Conservation (phyloP, 371 early-diverging fungal genomes). For the Mucor sp. region DNA sequence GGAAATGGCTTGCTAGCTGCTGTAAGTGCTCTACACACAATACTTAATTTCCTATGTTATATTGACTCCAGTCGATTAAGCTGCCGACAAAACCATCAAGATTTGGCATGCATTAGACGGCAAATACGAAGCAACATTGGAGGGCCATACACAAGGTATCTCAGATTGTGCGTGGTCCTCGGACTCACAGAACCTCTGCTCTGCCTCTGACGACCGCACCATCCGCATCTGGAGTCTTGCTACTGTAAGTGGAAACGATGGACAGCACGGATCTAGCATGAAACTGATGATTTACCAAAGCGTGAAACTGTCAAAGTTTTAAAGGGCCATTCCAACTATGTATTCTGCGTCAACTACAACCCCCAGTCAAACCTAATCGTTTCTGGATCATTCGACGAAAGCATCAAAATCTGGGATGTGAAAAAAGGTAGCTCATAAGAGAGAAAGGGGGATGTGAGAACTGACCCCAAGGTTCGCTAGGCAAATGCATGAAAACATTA, state of each 20-base stretch:
- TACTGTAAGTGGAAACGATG: slow-evolving; percentile 47
- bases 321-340: slow-evolving; percentile 93
- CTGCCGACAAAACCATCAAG: slow-evolving; percentile 91
- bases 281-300: slow-evolving; percentile 26
- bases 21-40: slow-evolving; percentile 53
- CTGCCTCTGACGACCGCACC: slow-evolving; percentile 95
- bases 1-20: slow-evolving; percentile 93
- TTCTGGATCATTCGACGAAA: slow-evolving; percentile 98
- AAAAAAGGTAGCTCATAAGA: slow-evolving; percentile 65
- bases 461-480: slow-evolving; percentile 26
- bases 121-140: slow-evolving; percentile 80
- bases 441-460: too few relatives aligned
- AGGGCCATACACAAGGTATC: slow-evolving; percentile 94
- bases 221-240: slow-evolving; percentile 88
- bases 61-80: slow-evolving; percentile 29
- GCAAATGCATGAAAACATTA: slow-evolving; percentile 86
- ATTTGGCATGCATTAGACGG: slow-evolving; percentile 93
- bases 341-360: slow-evolving; percentile 97
- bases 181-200: slow-evolving; percentile 85
- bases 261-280: background rate
- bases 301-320: slow-evolving; percentile 78
- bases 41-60: background rate
- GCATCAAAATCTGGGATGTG: slow-evolving; percentile 96
- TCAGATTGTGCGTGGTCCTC: slow-evolving; percentile 96
- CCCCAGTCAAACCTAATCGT: slow-evolving; percentile 93